Conservation (phyloP, 768 basidiomycete species). For the Solioccasus polychromus region DNA sequence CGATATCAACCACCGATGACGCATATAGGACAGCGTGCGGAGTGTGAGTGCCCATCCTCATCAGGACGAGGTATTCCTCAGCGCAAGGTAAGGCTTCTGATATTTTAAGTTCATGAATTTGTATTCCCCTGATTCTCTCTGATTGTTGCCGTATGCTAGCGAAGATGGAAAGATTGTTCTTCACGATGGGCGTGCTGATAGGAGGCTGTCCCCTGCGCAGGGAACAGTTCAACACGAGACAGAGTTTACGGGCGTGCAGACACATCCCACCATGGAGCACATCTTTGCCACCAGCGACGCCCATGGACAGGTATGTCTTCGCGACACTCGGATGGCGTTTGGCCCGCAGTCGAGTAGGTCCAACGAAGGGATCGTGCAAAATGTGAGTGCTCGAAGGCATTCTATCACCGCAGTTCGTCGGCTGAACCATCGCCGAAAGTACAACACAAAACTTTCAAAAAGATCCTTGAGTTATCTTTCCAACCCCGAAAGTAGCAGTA, state of each 20-base stretch:
- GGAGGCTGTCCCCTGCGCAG: slow-evolving; percentile 38
- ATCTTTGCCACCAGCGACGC: slow-evolving; percentile 66
- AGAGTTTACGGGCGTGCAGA: slow-evolving; percentile 64
- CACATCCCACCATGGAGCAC: slow-evolving; percentile 66
- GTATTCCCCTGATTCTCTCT: slow-evolving; percentile 13
- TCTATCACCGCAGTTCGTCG: slow-evolving; percentile 8
- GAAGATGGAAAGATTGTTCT: slow-evolving; percentile 68
- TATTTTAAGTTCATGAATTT: slow-evolving; percentile 12
- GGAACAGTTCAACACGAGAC: slow-evolving; percentile 48
- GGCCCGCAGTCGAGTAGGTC: slow-evolving; percentile 45
- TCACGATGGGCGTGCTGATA: slow-evolving; percentile 53
- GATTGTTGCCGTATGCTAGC: slow-evolving; percentile 36
- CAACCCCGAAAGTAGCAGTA: slow-evolving; percentile 67
- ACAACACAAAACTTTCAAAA: slow-evolving; percentile 46
- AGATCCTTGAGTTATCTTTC: slow-evolving; percentile 37
- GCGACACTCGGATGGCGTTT: slow-evolving; percentile 74
- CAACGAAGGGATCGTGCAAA: slow-evolving; percentile 53
- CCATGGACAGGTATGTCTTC: slow-evolving; percentile 58
- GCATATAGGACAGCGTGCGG: slow-evolving; percentile 60
- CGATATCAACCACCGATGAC: slow-evolving; percentile 11
- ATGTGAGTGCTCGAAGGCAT: background rate
- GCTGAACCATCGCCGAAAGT: slow-evolving; percentile 39
- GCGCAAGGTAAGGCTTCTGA: slow-evolving; percentile 52
- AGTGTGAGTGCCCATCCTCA: slow-evolving; percentile 62
- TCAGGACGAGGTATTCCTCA: slow-evolving; percentile 66